These are phyloP conservation scores for Cardamine resedifolia DNA, from an alignment of 345 rosid genomes.

Conservation along the genomic window DNA sequence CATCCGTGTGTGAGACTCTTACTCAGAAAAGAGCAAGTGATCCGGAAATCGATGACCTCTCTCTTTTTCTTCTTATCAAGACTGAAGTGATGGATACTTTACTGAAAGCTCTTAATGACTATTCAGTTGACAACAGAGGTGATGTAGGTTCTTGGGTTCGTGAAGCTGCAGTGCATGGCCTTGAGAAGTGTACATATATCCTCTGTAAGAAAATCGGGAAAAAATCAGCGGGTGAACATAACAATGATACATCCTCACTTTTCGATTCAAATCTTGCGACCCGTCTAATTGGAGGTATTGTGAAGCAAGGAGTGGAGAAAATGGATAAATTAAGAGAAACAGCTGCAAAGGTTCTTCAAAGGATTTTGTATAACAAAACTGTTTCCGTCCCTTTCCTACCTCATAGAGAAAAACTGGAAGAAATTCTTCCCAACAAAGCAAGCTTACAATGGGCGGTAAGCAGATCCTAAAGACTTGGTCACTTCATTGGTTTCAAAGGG, in stretches of 20 bases:
- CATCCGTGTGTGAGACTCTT: slow-evolving; percentile 79
- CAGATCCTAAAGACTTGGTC: slow-evolving; percentile 1
- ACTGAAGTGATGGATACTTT: slow-evolving; percentile 77
- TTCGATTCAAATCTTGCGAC: slow-evolving; percentile 71
- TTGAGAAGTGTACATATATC: slow-evolving; percentile 76
- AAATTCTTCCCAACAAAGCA: slow-evolving; percentile 54
- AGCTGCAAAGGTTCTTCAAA: slow-evolving; percentile 75
- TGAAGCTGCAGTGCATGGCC: slow-evolving; percentile 93
- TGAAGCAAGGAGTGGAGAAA: slow-evolving; percentile 93
- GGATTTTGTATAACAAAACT: slow-evolving; percentile 61
- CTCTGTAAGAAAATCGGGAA: slow-evolving; percentile 51
- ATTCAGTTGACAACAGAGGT: slow-evolving; percentile 93
- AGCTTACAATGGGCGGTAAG: slow-evolving; percentile 80
- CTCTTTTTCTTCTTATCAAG: slow-evolving; percentile 66
- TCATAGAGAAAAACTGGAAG: slow-evolving; percentile 66
- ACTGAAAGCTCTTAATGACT: slow-evolving; percentile 85
- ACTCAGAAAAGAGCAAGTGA: slow-evolving; percentile 43
- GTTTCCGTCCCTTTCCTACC: slow-evolving; percentile 64
- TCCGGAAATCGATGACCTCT: slow-evolving; percentile 42
- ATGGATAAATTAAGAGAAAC: slow-evolving; percentile 94
- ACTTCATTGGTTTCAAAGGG: slow-evolving; percentile 8
- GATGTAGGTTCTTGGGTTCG: slow-evolving; percentile 99
- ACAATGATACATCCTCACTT: slow-evolving; percentile 29
- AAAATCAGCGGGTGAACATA: slow-evolving; percentile 34
- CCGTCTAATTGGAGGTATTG: slow-evolving; percentile 54